Conservation (phyloP, 306 rosid genomes). For the Vicia sativa region DNA sequence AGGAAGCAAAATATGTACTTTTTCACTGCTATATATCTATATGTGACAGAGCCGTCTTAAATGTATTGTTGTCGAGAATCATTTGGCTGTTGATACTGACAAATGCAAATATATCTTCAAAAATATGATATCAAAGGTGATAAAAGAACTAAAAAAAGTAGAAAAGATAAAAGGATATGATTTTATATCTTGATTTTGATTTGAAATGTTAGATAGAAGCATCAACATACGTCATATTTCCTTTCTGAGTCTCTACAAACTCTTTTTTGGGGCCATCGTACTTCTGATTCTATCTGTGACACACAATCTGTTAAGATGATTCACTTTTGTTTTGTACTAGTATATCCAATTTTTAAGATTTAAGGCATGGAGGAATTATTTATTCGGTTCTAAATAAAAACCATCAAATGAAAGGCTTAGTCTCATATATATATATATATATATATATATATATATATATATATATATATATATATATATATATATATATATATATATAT, state of each 20-base stretch:
- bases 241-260: slow-evolving; percentile 29
- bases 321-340: too few relatives aligned
- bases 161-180: slow-evolving; percentile 25
- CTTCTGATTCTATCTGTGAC: too few relatives aligned
- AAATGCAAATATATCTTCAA: slow-evolving; percentile 26
- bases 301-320: too few relatives aligned
- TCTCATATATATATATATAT: too few relatives aligned
- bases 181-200: slow-evolving; percentile 8
- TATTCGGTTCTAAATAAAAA: too few relatives aligned
- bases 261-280: too few relatives aligned
- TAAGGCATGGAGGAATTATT: too few relatives aligned
- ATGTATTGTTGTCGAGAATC: slow-evolving; percentile 35
- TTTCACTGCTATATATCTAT: background rate
- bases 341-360: too few relatives aligned
- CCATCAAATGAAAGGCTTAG: too few relatives aligned
- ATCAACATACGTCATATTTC: slow-evolving; percentile 36
- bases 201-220: slow-evolving; percentile 32
- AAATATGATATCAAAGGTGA: slow-evolving; percentile 35
- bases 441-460: too few relatives aligned
- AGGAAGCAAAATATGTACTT: slow-evolving; percentile 2
- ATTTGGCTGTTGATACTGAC: slow-evolving; percentile 40
- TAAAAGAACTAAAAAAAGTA: background rate
- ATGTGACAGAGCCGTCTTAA: slow-evolving; percentile 59
- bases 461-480: too few relatives aligned
- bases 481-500: too few relatives aligned